Base-by-base conservation (phyloP, 1,139 yeast genomes). In the Blastobotrys petasosporus region DNA sequence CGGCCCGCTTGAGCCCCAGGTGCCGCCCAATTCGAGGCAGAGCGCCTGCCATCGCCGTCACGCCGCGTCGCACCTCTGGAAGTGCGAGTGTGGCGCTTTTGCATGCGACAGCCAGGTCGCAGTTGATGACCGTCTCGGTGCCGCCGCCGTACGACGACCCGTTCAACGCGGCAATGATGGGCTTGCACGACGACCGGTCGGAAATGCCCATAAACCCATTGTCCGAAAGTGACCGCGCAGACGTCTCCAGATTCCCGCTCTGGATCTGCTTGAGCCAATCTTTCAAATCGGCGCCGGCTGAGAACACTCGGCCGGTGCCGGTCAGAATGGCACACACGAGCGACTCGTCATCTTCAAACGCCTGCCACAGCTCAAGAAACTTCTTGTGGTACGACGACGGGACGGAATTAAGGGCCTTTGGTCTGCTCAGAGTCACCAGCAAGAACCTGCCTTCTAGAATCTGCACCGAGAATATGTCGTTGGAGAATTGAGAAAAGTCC, bases 121-220 rank as follows among this genome's bases (percentile, higher is more conserved):
- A 61, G 44, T 63, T 63, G 45, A 61, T 51, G 10, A 61, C 52
- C 7, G 60, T 54, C 49, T 63, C 66, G 35, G 65, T 61, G 13
- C 66, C 66, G 5, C 66, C 66, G 13, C 66, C 66, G 35, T 52
- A 59, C 4, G 64, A 51, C 5, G 62, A 35, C 8, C 66, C 66
- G 42, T 62, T 62, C 17, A 63, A 46, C 0, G 66, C 66, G 1
- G 61, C 64, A 17, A 63, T 62, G 37, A 62, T 54, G 12, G 66
- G 66, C 44, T 63, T 63, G 28, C 46, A 49, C 41, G 52, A 52
- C 16, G 48, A 42, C 8, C 66, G 56, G 44, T 63, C 59, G 13
- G 63, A 56, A 31, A 63, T 51, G 2, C 66, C 66, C 45, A 62
- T 46, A 46, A 63, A 63, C 16, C 66, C 66, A 20, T 20, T n/a